phyloP scores from a whole-genome alignment of 768 basidiomycete species.

The Trametes coccinea region DNA sequence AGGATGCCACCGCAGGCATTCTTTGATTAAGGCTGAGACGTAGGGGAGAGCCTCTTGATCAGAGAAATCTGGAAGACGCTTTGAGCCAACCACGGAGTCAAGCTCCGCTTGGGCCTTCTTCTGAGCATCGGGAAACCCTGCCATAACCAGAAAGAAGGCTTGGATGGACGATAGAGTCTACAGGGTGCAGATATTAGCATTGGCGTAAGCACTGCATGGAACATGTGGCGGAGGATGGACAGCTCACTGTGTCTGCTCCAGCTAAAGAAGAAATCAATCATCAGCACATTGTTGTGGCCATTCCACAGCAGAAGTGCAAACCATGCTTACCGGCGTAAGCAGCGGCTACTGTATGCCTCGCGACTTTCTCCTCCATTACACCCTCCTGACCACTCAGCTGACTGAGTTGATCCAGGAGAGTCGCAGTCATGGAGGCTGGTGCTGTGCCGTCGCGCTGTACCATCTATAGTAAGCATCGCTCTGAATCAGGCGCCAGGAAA shows the following conservation, averaged over 20 bases:
- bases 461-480: neutral
- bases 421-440: conserved; percentile 3
- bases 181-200: neutral
- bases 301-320: no score
- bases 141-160: conserved; percentile 30
- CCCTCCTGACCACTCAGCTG: neutral
- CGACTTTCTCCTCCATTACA: neutral
- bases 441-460: conserved; percentile 7
- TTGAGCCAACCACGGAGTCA: conserved; percentile 23
- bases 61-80: conserved; percentile 13
- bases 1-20: conserved; percentile 26
- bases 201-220: no score
- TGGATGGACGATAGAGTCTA: conserved; percentile 26
- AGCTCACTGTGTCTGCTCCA: conserved; percentile 13
- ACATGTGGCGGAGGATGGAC: no score
- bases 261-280: neutral
- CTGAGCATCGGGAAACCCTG: conserved; percentile 29
- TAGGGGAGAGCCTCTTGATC: conserved; percentile 25
- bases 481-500: neutral
- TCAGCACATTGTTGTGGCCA: no score
- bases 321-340: conserved; percentile 14
- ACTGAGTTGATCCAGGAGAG: neutral
- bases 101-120: conserved; percentile 30
- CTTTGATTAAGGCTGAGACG: conserved; percentile 26
- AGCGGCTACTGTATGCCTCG: neutral